Evolutionary conservation across 176 grass and related monocot species (phyloP), one percentile per base, ranked within the genome.

Genomic region (Rhynchospora pubera): DNA sequence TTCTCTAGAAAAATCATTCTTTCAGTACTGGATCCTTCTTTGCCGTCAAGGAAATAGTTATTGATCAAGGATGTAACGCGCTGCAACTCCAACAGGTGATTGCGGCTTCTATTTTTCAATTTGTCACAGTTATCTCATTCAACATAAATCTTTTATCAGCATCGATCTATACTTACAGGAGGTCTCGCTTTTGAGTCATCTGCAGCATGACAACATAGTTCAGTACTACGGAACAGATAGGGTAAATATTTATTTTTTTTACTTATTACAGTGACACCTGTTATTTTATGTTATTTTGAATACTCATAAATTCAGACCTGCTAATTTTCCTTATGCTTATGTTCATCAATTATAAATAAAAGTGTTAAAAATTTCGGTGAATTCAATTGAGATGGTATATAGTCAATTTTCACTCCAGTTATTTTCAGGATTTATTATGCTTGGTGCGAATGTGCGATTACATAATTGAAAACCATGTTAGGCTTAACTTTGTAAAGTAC

Each of bases 131-230:
- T 75, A 53, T 76, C 46, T 46, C 32, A 12, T 73, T 46, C 12
- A 24, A 77, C 9, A 71, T 78, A 51, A 44, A 3, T 57, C 24
- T 62, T 28, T 39, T 24, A 22, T 48, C 78, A 18, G 78, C 60
- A 2, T 82, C 21, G 65, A 86, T 60, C n/a, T 76, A 89, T 68
- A 85, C 15, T 93, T 88, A 21, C 85, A 98, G 96, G 96, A 94
- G 82, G 89, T 98, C 22, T 85, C 91, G 6, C 90, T 98, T 18
- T 87, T 98, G 79, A 94, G 96, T 88, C 89, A 91, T 75, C 83
- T 98, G 79, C 88, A 98, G 39, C 96, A 98, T 84, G 87, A 93
- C 47, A 98, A 94, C 72, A 98, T 98, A 85, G 92, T 94, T 82
- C 92, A 84, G 83, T 98, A 98, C 81, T 98, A 89, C 78, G 92